Evolutionary conservation across 805 yeast species (phyloP), one percentile per base, ranked within the genome.

Genomic region (Clavispora asparagi): DNA sequence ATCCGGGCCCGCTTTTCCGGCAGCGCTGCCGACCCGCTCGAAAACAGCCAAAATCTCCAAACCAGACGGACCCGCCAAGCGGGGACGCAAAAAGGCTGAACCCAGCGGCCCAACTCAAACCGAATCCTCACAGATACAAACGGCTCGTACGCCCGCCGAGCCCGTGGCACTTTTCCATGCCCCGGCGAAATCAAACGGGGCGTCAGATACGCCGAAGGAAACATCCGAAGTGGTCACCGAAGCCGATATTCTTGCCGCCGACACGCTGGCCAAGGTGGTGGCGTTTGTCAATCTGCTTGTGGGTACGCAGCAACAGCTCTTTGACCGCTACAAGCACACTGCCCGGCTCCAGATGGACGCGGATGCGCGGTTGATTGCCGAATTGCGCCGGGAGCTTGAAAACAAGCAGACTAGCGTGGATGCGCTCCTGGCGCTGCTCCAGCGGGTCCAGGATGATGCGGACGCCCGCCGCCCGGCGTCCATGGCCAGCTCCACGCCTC

Each of bases 361-460:
- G 13, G 60, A 60, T 39, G 49, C 55, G 35, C 39, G 42, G 29
- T 44, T 59, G 14, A 68, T 70, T 14, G 48, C 44, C n/a, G 53
- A 57, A 31, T 51, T 70, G 27, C 49, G 60, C 19, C 44, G 45
- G 7, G 60, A 64, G 39, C 44, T 70, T 17, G 50, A 53, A 2
- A 56, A 53, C n/a, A 61, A 65, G 38, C 67, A 68, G 40, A 45
- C 46, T 12, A 51, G 57, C n/a, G 64, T 68, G 8, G 67, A 62
- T 37, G 44, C 49, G 12, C 56, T 66, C n/a, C 45, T 54, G 35
- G 42, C 43, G 23, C 62, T 58, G 43, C 47, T 54, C 13, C 42
- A 37, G 16, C 46, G 46, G 9, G 47, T 51, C 28, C 56, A 48
- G 40, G 43, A 41, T 19, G 46, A 26, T 13, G 33, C 16, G 8